Conservation (phyloP, 352 stramenopile species). For the Globisporangium carolinianum region DNA sequence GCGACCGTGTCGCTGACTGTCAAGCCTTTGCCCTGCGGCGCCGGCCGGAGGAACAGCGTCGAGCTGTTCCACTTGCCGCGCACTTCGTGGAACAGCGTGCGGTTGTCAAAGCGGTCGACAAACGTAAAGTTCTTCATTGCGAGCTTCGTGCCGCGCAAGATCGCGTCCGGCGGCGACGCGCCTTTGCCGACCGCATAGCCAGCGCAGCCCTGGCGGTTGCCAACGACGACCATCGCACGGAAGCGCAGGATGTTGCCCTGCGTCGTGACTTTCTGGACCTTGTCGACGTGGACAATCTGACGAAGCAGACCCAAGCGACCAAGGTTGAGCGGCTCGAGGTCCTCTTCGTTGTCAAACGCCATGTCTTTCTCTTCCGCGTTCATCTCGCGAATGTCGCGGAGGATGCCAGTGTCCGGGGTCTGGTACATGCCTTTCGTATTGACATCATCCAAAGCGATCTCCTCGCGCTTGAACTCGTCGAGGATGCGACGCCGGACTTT, state of each 20-base stretch:
- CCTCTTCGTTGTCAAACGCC: slow-evolving; percentile 54
- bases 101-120: slow-evolving; percentile 91
- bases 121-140: slow-evolving; percentile 93
- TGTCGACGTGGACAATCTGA: slow-evolving; percentile 80
- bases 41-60: slow-evolving; percentile 84
- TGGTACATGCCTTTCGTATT: slow-evolving; percentile 39
- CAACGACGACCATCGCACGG: slow-evolving; percentile 90
- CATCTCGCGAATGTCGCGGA: slow-evolving; percentile 62
- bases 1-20: slow-evolving; percentile 77
- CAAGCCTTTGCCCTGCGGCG: slow-evolving; percentile 61
- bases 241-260: slow-evolving; percentile 91
- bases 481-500: slow-evolving; percentile 71
- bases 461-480: slow-evolving; percentile 74
- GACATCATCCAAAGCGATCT: slow-evolving; percentile 51
- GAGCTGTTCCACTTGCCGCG: slow-evolving; percentile 94
- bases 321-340: slow-evolving; percentile 59
- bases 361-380: slow-evolving; percentile 69
- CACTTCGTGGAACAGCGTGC: slow-evolving; percentile 89
- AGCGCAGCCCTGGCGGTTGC: slow-evolving; percentile 89
- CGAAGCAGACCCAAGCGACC: slow-evolving; percentile 59
- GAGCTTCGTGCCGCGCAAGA: slow-evolving; percentile 83
- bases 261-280: slow-evolving; percentile 86
- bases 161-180: slow-evolving; percentile 80
- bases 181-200: slow-evolving; percentile 93
- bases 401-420: slow-evolving; percentile 46